A percentile compares a stretch with the other conserved stretches of the same genome.
Conservation (phyloP, 2,329 filamentous ascomycete genomes). For the Diaporthe vaccinii region DNA sequence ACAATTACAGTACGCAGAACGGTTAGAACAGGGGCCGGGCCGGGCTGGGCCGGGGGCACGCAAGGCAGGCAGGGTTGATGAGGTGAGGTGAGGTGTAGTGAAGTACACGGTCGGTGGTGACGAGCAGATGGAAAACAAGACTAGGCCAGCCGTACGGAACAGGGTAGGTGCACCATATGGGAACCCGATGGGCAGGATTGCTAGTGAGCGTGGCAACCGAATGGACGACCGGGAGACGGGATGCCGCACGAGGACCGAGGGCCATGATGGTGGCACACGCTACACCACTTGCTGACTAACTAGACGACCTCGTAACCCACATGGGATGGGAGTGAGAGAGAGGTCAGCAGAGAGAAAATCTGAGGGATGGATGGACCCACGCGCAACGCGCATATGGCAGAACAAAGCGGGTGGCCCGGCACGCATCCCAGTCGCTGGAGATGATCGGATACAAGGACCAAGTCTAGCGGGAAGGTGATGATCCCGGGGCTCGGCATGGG, state of each 20-base stretch:
- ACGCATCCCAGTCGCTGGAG: conserved; percentile 12
- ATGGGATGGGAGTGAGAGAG: background rate
- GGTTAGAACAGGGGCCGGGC: conserved; percentile 4
- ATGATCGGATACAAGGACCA: conserved; percentile 21
- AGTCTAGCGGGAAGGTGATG: background rate
- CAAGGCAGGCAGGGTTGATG: conserved; percentile 5
- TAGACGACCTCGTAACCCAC: conserved; percentile 2
- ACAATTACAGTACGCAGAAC: conserved; percentile 23
- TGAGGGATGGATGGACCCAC: conserved; percentile 4
- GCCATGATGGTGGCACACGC: conserved; percentile 21
- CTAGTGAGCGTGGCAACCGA: conserved; percentile 16
- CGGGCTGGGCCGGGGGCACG: background rate
- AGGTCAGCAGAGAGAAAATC: conserved; percentile 15
- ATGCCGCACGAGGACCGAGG: conserved; percentile 14
- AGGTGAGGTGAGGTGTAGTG: background rate
- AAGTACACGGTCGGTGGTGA: background rate
- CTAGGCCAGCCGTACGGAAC: background rate
- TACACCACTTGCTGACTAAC: background rate
- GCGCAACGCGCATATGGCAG: conserved; percentile 10
- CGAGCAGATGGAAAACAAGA: background rate
- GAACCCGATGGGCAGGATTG: conserved; percentile 12
- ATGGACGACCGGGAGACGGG: conserved; percentile 3
- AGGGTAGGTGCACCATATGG: conserved; percentile 11
- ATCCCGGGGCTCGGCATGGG: background rate
- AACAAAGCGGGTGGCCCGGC: conserved; percentile 18